Base-by-base conservation (phyloP, 306 rosid genomes). In the Vigna radiata region DNA sequence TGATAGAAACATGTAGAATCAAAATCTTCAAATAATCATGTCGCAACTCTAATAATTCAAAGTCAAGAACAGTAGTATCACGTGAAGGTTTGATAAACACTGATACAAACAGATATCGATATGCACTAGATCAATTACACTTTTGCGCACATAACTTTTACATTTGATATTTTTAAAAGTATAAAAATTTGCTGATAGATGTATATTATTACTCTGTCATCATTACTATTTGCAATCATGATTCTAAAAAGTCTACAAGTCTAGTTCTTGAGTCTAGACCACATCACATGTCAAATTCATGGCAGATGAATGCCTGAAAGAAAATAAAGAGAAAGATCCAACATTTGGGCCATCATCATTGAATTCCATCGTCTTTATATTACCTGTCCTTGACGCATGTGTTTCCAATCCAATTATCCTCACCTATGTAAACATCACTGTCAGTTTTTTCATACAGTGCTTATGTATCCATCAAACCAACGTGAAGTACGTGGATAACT, bases 401-500 rank as follows among this genome's bases (percentile, higher is more conserved):
- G 47, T 31, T 19, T 29, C 19, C 68, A 33, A 15, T 31, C 25
- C 47, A 16, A 8, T 33, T 5, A 29, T 1, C 43, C 2, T 29
- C 1, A 14, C 9, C 44, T 9, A 37, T 9, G 14, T 29, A 39
- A 50, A 18, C 14, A 18, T 44, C 72, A 66, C 72, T 19, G 6
- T 18, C 11, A 12, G 44, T 66, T 66, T 66, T 43, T n/a, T 10
- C n/a, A 44, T 44, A 6, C 71, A 41, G 5, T 19, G 53, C 19
- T 12, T 19, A 13, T 41, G 53, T 66, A 5, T 6, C 37, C 8
- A 41, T 66, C 37, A 39, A 4, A 39, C 44, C 53, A 43, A 43
- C 54, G 54, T 66, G 72, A 43, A 66, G 36, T 43, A 66, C 72
- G 72, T 43, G 18, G 16, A 16, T 31, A 31, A 33, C 44, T 61